A percentile compares a stretch with the other conserved stretches of the same genome.
These are phyloP conservation scores for Populus hybrid DNA, from an alignment of 441 rosid genomes.

Conservation along the genomic window DNA sequence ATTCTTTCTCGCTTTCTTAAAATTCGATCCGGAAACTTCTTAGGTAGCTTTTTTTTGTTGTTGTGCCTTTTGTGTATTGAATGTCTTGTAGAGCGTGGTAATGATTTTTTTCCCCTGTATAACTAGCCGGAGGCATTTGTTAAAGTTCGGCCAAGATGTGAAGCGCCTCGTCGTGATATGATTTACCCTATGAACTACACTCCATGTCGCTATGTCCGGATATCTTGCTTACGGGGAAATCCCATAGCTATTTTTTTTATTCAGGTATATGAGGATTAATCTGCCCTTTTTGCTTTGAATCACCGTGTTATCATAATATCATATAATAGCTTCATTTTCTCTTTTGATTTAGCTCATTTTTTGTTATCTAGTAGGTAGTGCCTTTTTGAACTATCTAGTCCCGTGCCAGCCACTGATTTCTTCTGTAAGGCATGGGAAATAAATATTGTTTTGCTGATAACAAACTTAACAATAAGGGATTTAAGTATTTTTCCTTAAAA, in stretches of 20 bases:
- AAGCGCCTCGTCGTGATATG: slow-evolving; percentile 92
- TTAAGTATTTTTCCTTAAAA: background rate
- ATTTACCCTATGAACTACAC: slow-evolving; percentile 72
- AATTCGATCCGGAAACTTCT: background rate
- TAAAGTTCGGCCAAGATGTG: slow-evolving; percentile 84
- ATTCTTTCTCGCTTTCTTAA: no score
- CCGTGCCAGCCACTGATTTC: background rate
- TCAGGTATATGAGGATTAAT: slow-evolving; percentile 46
- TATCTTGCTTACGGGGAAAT: slow-evolving; percentile 85
- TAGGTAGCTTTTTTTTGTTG: background rate
- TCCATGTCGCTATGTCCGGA: slow-evolving; percentile 77
- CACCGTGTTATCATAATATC: background rate
- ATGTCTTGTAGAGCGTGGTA: background rate
- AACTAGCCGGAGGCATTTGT: slow-evolving; percentile 81
- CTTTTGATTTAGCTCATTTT: background rate
- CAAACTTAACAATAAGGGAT: background rate
- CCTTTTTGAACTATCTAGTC: background rate
- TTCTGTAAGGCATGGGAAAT: background rate
- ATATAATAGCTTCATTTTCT: background rate
- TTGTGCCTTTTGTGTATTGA: slow-evolving; percentile 6
- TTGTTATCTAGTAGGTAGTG: background rate
- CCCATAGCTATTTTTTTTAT: slow-evolving; percentile 87
- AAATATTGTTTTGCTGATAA: background rate
- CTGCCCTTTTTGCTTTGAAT: slow-evolving; percentile 3
- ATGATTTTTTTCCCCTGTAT: slow-evolving; percentile 15